phyloP scores from a whole-genome alignment of 495 filamentous ascomycete genomes.

The Aspergillus avenaceus region DNA sequence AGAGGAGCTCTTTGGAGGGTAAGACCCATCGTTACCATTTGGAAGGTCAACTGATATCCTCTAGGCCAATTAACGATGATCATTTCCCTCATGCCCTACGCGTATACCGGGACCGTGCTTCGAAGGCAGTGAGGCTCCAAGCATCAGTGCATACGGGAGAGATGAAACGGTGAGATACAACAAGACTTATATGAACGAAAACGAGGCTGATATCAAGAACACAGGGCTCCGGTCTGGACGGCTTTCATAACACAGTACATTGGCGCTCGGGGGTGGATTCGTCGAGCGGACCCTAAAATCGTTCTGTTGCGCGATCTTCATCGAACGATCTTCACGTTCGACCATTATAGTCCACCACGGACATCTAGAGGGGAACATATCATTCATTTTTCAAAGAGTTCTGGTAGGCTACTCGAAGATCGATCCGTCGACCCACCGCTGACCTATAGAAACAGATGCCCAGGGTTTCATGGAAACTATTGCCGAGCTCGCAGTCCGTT shows the following conservation, averaged over 20 bases:
- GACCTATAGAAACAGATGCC: slow-evolving; percentile 26
- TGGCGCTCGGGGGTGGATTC: slow-evolving; percentile 54
- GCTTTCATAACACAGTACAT: slow-evolving; percentile 66
- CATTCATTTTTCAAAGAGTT: slow-evolving; percentile 30
- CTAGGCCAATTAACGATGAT: slow-evolving; percentile 69
- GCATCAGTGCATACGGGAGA: slow-evolving; percentile 41
- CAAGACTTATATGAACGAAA: background rate
- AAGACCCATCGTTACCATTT: slow-evolving; percentile 16
- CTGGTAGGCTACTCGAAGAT: slow-evolving; percentile 25
- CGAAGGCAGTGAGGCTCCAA: slow-evolving; percentile 56
- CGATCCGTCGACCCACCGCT: too few species aligned
- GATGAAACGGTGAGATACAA: slow-evolving; percentile 32
- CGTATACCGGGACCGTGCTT: slow-evolving; percentile 63
- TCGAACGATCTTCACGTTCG: slow-evolving; percentile 56
- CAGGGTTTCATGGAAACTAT: slow-evolving; percentile 21
- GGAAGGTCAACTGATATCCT: background rate
- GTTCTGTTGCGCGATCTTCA: slow-evolving; percentile 59
- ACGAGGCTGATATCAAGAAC: background rate
- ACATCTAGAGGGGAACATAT: slow-evolving; percentile 32
- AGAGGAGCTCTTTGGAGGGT: slow-evolving; percentile 67
- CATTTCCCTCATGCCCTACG: slow-evolving; percentile 66
- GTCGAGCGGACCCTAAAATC: slow-evolving; percentile 41
- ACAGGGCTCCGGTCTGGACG: slow-evolving; percentile 65
- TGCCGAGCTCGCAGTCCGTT: slow-evolving; percentile 6
- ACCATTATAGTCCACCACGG: slow-evolving; percentile 47